Evolutionary conservation across 768 basidiomycete species (phyloP).

Genomic region (Tylopilus plumbeoviolaceoides): DNA sequence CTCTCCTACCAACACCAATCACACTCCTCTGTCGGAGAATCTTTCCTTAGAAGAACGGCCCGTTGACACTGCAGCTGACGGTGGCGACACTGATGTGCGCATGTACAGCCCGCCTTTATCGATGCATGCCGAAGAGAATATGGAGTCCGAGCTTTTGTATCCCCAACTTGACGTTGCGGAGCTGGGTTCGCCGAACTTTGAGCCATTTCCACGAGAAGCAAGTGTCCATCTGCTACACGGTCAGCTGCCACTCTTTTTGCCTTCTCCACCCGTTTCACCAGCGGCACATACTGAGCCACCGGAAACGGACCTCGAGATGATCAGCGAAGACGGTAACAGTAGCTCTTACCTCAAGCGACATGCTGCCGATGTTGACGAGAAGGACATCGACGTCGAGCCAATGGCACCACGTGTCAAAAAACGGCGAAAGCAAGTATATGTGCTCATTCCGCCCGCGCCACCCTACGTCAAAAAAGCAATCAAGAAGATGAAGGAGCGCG

Average conservation of each 20-base stretch:
- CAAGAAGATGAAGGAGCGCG: conserved; percentile 14
- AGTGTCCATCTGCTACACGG: conserved; percentile 10
- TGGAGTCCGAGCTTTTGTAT: conserved; percentile 8
- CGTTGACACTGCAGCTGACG: background rate
- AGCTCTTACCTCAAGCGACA: conserved; percentile 20
- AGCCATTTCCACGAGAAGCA: conserved; percentile 10
- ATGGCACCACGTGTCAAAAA: conserved; percentile 12
- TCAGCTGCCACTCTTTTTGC: conserved; percentile 45
- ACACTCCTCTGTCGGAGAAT: conserved; percentile 18
- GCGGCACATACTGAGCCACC: conserved; percentile 13
- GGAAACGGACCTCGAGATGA: conserved; percentile 19
- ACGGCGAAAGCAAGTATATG: conserved; percentile 27
- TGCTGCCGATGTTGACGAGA: conserved; percentile 12
- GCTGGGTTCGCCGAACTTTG: conserved; percentile 3
- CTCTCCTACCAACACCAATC: conserved; percentile 10
- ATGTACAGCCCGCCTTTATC: conserved; percentile 20
- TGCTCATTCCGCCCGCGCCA: conserved; percentile 27
- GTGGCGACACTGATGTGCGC: conserved; percentile 15
- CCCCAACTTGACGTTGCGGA: conserved; percentile 2
- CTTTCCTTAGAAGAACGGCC: conserved; percentile 20
- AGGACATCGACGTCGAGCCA: conserved; percentile 3
- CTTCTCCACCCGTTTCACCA: conserved; percentile 41
- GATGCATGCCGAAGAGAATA: conserved; percentile 7
- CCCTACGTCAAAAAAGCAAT: conserved; percentile 19
- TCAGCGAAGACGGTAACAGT: conserved; percentile 3